Base-by-base conservation (phyloP, 1,284 basidiomycete genomes). In the Puccinia sorghi region DNA sequence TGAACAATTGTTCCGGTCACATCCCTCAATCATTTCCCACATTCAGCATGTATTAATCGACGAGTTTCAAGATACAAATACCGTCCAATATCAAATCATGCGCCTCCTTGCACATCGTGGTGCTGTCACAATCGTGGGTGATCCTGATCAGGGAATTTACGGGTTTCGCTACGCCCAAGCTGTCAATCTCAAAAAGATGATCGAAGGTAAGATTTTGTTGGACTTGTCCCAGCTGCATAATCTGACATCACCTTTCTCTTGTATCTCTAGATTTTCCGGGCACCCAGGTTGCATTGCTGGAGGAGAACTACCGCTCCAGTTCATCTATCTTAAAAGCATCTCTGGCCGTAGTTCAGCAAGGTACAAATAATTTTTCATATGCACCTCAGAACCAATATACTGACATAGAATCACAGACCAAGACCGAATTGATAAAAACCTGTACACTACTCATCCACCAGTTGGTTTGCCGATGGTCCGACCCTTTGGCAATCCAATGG, bases 111-210 rank as follows among this genome's bases (percentile, higher is more conserved):
- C 90, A 0, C 83, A 87, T 15, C 84, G 86, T 48, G 85, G 87
- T 50, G 89, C 90, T 80, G 87, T 94, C 39, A 94, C 91, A 5
- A 88, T 95, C 52, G 93, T 97, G 3, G 94, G 94, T 0, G 94
- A 97, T 85, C 93, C 94, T 0, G 93, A 97, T 84, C 93, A 96
- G 83, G 93, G 92, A 5, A 95, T 94, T 79, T 94, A 94, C 82
- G 92, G 92, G 15, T 96, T 93, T 93, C 89, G 93, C 8, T 90
- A 91, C 13, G 93, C 93, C 0, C 91, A 94, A 82, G 86, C 92
- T 2, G 88, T 88, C 80, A 94, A 94, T 84, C 85, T 94, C n/a
- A 86, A 86, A n/a, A 89, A 88, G 80, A 94, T 94, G 93, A 85
- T 86, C 61, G 85, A 87, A 84, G 90, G 91, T 90, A 73, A 22